A percentile compares a stretch with the other conserved stretches of the same genome.
These are phyloP conservation scores for Auxenochlorella pyrenoidosa DNA, from an alignment of 139 green algal species.

Conservation along the genomic window DNA sequence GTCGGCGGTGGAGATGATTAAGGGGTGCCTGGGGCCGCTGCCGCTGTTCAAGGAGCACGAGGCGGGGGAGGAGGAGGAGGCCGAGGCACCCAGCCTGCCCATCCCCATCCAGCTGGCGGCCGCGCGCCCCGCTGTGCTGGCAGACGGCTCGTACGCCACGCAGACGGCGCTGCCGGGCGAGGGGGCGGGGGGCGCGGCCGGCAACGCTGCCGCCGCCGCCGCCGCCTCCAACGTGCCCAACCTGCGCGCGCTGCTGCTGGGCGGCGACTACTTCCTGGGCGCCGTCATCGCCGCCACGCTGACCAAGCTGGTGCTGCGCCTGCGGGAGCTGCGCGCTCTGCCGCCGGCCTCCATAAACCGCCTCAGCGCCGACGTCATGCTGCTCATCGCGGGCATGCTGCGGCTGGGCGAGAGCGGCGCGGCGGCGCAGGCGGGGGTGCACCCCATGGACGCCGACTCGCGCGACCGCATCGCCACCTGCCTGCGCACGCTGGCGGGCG, in stretches of 20 bases:
- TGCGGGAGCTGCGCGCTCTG: slow-evolving; percentile 59
- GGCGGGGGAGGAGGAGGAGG: slow-evolving; percentile 48
- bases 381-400: slow-evolving; percentile 87
- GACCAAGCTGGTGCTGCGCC: slow-evolving; percentile 94
- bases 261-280: slow-evolving; percentile 95
- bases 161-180: slow-evolving; percentile 66
- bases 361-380: slow-evolving; percentile 76
- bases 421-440: slow-evolving; percentile 25
- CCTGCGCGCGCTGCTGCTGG: slow-evolving; percentile 77
- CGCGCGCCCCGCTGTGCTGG: slow-evolving; percentile 89
- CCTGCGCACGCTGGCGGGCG: slow-evolving; percentile 67
- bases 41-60: slow-evolving; percentile 67
- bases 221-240: slow-evolving; percentile 58
- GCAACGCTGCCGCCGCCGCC: neutral
- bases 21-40: slow-evolving; percentile 77
- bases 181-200: neutral
- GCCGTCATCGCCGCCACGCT: slow-evolving; percentile 80
- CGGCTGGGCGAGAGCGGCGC: slow-evolving; percentile 76
- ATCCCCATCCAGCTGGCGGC: slow-evolving; percentile 41
- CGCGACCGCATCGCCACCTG: slow-evolving; percentile 79
- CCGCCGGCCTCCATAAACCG: slow-evolving; percentile 58
- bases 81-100: slow-evolving; percentile 22
- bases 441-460: slow-evolving; percentile 84
- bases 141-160: slow-evolving; percentile 97
- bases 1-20: slow-evolving; percentile 81